Base-by-base conservation (phyloP, 2,329 filamentous ascomycete genomes). In the Akanthomyces muscarius region DNA sequence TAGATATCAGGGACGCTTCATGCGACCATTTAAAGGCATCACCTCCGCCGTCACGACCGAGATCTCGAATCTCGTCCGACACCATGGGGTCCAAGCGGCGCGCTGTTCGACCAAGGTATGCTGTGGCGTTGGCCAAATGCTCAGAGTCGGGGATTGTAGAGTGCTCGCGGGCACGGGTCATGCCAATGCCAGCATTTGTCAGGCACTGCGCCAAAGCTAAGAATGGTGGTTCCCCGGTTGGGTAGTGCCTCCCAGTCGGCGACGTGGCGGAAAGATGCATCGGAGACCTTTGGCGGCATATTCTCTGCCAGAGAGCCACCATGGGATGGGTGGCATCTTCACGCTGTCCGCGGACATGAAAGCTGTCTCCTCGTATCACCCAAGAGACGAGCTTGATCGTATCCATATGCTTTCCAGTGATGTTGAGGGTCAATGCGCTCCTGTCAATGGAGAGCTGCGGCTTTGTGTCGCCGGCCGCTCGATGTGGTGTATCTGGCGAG, bases 1-100 rank as follows among this genome's bases (percentile, higher is more conserved):
- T 67, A n/a, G 74, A 70, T 7, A 74, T 67, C 23, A 75, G 70
- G 2, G 73, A 73, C 18, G 74, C 74, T 36, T 74, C 72, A 55
- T 73, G 73, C 52, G 72, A 74, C 73, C 74, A 74, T 61, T 71
- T 71, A 65, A 73, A 74, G 5, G 70, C 68, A 44, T 75, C 70
- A 16, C 72, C 74, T 2, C 48, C 50, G 1, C 56, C 45, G 5
- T 62, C 59, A 8, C 42, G 52, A 4, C 73, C 73, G 44, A 73
- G 62, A 36, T 67, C 65, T 18, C 62, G 67, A n/a, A 75, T 51
- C 33, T 70, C 68, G 13, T 64, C 60, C 7, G 48, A 45, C 8
- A 66, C 62, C 11, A 73, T 56, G 5, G 57, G 45, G 14, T 55
- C 65, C 2, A 63, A 47, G 7, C 48, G 61, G 0, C 64, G 48